A percentile compares a stretch with the other conserved stretches of the same genome.
Evolutionary conservation across 2,329 filamentous ascomycete species (phyloP).

Genomic region (Trichoderma harzianum): DNA sequence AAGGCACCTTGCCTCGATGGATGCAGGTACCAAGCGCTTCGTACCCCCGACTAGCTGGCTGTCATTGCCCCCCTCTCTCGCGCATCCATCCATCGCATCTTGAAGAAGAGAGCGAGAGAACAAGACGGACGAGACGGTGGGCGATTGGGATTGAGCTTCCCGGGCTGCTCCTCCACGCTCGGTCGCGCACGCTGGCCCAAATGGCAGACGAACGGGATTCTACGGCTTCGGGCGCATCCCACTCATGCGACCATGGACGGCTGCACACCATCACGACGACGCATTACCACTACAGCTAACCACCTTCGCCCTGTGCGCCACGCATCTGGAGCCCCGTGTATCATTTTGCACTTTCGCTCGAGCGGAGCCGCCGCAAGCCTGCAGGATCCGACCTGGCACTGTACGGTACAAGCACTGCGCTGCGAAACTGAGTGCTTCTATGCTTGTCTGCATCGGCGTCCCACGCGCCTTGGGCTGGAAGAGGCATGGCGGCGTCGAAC

Average conservation of each 20-base stretch:
- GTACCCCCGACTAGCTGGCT: neutral
- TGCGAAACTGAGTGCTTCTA: neutral
- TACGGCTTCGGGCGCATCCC: conserved; percentile 13
- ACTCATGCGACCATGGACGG: conserved; percentile 9
- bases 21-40: neutral
- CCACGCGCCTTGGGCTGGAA: conserved; percentile 15
- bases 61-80: neutral
- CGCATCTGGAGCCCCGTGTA: conserved; percentile 8
- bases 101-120: neutral
- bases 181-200: neutral
- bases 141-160: neutral
- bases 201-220: neutral
- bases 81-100: neutral
- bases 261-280: conserved; percentile 15
- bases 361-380: conserved; percentile 16
- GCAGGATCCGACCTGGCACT: conserved; percentile 13
- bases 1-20: neutral
- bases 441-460: conserved; percentile 14
- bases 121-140: neutral
- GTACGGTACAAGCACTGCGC: neutral
- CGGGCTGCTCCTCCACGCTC: neutral
- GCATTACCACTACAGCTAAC: conserved; percentile 15
- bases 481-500: neutral
- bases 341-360: neutral
- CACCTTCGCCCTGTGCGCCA: conserved; percentile 15